These are phyloP conservation scores for Irpex sp. DNA, from an alignment of 1,284 basidiomycete species.

Conservation along the genomic window DNA sequence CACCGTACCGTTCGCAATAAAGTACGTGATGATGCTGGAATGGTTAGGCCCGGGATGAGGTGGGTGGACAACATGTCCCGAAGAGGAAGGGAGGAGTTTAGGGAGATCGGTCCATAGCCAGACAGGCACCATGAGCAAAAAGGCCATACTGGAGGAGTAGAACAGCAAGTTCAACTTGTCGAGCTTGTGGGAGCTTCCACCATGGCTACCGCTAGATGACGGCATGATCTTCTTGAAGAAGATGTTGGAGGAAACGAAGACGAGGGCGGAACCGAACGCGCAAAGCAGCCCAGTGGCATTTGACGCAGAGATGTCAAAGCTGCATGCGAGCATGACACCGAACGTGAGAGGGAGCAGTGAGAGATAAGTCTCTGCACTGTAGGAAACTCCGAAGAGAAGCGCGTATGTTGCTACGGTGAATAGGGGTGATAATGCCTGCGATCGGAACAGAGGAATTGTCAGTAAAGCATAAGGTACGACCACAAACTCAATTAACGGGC, in stretches of 20 bases:
- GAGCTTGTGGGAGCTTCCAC: constrained; percentile 64
- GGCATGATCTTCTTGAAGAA: constrained; percentile 99
- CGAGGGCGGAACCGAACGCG: constrained; percentile 89
- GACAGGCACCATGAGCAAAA: constrained; percentile 90
- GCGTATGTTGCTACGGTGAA: constrained; percentile 97
- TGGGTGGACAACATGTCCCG: constrained; percentile 43
- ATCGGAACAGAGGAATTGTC: not conserved
- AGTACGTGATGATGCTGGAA: constrained; percentile 60
- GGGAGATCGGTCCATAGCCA: constrained; percentile 87
- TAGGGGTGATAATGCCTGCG: constrained; percentile 88
- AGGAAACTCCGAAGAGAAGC: constrained; percentile 87
- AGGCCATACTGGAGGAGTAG: constrained; percentile 93
- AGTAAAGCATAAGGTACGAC: not conserved
- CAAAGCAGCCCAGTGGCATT: constrained; percentile 82
- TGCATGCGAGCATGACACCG: constrained; percentile 97
- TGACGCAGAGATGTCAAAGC: constrained; percentile 84
- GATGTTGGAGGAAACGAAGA: constrained; percentile 98
- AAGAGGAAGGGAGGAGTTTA: constrained; percentile 46
- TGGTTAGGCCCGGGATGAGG: constrained; percentile 31
- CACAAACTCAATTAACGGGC: constrained; percentile 17
- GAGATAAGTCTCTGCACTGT: constrained; percentile 87
- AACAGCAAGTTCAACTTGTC: constrained; percentile 97
- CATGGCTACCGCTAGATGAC: constrained; percentile 28
- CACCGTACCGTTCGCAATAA: constrained; percentile 90
- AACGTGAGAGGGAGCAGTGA: constrained; percentile 92